Base-by-base conservation (phyloP, 768 basidiomycete species). In the Pisolithus orientalis region DNA sequence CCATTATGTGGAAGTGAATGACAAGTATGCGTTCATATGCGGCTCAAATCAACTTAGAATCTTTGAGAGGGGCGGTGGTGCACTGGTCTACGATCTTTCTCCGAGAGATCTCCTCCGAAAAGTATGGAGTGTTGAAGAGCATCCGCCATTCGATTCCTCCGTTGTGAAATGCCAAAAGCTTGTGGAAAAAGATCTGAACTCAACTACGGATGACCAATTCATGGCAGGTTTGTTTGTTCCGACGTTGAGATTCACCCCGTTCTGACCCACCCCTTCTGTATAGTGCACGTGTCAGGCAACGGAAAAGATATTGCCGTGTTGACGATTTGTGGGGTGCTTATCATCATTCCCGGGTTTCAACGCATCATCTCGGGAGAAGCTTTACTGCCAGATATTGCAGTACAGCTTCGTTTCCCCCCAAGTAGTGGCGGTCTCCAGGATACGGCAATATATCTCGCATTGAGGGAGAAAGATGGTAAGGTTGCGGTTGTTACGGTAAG, bases 11-110 rank as follows among this genome's bases (percentile, higher is more conserved):
- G 88, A 90, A 57, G 65, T 90, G 51, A 77, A 75, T 50, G 69
- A 72, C 42, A 65, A 68, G 7, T 78, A 85, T 60, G 77, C 80
- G 0, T 81, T 90, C 57, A 64, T 90, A 27, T 85, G 82, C 45
- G 79, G 79, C 5, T 60, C 61, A 1, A 56, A 59, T 17, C 64
- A 70, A 8, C 59, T 90, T 34, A 74, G 82, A 8, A 71, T 84
- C 8, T 87, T 82, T 54, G 74, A 75, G 27, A 74, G 84, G 25
- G 62, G 65, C 17, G 72, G 70, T 1, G 80, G 78, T 16, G 61
- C 63, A 3, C 60, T 72, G 44, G 70, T 80, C 6, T 61, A 82
- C 44, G 70, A 76, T 31, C 54, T 82, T 5, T 63, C 74, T 5
- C 69, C 74, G 3, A 59, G 63, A n/a, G 60, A 67, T 11, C 43